Base-by-base conservation (phyloP, 306 rosid species). In the Alnus glutinosa region DNA sequence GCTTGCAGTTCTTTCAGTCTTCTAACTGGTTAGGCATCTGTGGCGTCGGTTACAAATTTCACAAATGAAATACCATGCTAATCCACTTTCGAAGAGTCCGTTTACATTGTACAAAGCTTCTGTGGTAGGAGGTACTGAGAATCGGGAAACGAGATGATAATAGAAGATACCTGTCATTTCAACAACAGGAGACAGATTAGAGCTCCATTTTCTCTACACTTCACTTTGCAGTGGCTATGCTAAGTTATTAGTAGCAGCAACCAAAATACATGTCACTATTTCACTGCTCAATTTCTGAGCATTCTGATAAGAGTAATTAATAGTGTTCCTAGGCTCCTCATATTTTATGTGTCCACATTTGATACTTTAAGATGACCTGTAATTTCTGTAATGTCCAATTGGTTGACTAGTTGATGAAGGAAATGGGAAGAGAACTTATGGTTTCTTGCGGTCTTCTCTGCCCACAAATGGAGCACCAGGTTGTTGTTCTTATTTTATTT, bases 1-100 rank as follows among this genome's bases (percentile, higher is more conserved):
- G 61, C 19, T 55, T 52, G 58, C 81, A 55, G 69, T 50, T n/a
- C 49, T 78, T 72, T 83, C 79, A 71, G 63, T 69, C 55, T 34
- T 61, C 61, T 73, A 73, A 77, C 76, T 75, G 64, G 75, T 75
- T 70, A 83, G 54, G 19, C 78, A 71, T 71, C 67, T 62, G 19
- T 55, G 77, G 79, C 55, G 32, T 81, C 57, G 18, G 78, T 85
- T 68, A 78, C 82, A 80, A 81, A 80, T 62, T 78, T 80, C 59
- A 12, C n/a, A 36, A 49, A 71, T 39, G 72, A 55, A 54, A 83
- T 73, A 57, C n/a, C 51, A 61, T 73, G 77, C 70, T 30, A 69
- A 16, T 61, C 28, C 42, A 34, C 76, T 71, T 42, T 77, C 82
- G 67, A 9, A 66, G 70, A 74, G 76, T 72, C 63, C 55, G 54